Evolutionary conservation across 345 rosid species (phyloP), one percentile per base, ranked within the genome.

Genomic region (Schrenkiella parvula): DNA sequence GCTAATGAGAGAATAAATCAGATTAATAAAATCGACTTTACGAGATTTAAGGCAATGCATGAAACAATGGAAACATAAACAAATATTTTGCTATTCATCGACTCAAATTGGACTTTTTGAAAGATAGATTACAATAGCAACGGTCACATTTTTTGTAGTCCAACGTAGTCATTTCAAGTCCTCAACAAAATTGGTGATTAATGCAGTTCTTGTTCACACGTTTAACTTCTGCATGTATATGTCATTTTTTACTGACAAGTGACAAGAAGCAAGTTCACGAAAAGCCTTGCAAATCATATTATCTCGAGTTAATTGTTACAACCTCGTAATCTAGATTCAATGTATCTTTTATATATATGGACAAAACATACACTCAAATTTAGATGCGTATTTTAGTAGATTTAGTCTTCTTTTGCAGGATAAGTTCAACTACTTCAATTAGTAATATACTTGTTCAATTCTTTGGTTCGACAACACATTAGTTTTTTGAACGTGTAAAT

Each of bases 321-420:
- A 39, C 13, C 34, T 22, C 38, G 31, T 72, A 64, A 44, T 34
- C 55, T 42, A 55, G 71, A 64, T 72, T 72, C 77, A 54, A 23
- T 64, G 66, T 26, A 34, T 44, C 32, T 31, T 31, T 15, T 3
- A 14, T 8, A 44, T 58, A 41, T 42, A 53, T 38, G 51, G 52
- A 28, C 69, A 61, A 50, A 50, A 71, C 18, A 15, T 29, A 4
- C 62, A 32, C 15, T 17, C 28, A 63, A 53, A 4, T 13, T 37
- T 55, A 55, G 66, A 34, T 73, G 58, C 58, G 59, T 65, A 26
- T 25, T 37, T 37, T 4, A 56, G 23, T 55, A 29, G 56, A 18
- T 56, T 11, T 64, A 34, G 51, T 64, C 56, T 73, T 43, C 57
- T 18, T 63, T 64, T 64, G 57, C 21, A 22, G 31, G 41, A 44